Evolutionary conservation across 2,329 filamentous ascomycete genomes (phyloP).

Genomic region (Aspergillus persii): DNA sequence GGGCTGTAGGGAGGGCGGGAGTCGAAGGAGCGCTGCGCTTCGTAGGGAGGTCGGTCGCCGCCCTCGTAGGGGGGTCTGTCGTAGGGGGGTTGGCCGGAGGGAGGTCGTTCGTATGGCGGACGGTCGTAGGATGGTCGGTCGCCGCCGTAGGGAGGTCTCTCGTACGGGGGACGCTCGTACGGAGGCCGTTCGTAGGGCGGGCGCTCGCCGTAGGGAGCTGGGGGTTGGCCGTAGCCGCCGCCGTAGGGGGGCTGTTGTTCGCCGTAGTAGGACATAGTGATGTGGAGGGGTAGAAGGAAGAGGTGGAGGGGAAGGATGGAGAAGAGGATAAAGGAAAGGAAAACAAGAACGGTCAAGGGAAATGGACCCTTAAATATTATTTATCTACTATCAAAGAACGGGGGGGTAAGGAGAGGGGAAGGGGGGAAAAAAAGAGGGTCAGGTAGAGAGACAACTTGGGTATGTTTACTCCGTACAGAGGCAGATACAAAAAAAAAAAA

Average conservation of each 20-base stretch:
- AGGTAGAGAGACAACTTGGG: neutral
- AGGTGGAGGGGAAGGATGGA: neutral
- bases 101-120: conserved; percentile 13
- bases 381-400: neutral
- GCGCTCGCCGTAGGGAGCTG: conserved; percentile 11
- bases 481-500: neutral
- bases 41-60: conserved; percentile 15
- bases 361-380: conserved; percentile 2
- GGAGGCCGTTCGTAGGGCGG: conserved; percentile 18
- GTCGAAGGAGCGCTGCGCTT: conserved; percentile 19
- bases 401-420: neutral
- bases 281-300: neutral
- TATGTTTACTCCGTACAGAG: neutral
- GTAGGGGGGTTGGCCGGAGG: conserved; percentile 23
- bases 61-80: conserved; percentile 21
- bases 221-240: conserved; percentile 15
- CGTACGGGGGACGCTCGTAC: conserved; percentile 34
- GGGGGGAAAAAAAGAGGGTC: neutral
- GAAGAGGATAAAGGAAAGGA: neutral
- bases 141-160: conserved; percentile 4
- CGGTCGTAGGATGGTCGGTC: conserved; percentile 13
- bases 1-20: conserved; percentile 35
- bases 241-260: conserved; percentile 12
- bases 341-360: neutral
- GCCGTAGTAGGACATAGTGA: conserved; percentile 5